phyloP scores from a whole-genome alignment of 2,329 filamentous ascomycete species.

The Fusarium sp. region DNA sequence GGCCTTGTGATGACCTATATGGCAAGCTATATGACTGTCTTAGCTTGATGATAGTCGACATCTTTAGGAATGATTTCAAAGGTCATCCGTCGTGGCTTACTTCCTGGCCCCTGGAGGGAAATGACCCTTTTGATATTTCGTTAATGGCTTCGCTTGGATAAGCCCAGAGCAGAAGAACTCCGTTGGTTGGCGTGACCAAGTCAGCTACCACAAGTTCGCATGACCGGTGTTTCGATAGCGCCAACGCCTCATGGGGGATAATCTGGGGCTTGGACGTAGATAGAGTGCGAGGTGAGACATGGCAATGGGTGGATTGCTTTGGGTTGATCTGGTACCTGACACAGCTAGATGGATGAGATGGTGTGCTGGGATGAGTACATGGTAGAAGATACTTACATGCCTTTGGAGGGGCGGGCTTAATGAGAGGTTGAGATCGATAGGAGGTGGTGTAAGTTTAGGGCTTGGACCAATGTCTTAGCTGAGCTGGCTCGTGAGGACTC shows the following conservation, averaged over 20 bases:
- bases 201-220: slow-evolving; percentile 30
- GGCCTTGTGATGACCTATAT: neutral
- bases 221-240: slow-evolving; percentile 23
- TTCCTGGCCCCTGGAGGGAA: slow-evolving; percentile 5
- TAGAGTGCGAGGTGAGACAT: slow-evolving; percentile 3
- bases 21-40: neutral
- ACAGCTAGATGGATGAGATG: slow-evolving; percentile 20
- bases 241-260: slow-evolving; percentile 7
- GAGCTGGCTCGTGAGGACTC: neutral
- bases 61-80: neutral
- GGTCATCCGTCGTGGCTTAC: slow-evolving; percentile 3
- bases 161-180: slow-evolving; percentile 3
- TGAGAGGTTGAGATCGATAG: slow-evolving; percentile 5
- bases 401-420: slow-evolving; percentile 7
- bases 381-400: slow-evolving; percentile 29
- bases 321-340: slow-evolving; percentile 18
- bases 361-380: slow-evolving; percentile 9
- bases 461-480: slow-evolving; percentile 16
- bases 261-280: slow-evolving; percentile 12
- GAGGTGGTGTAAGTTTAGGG: slow-evolving; percentile 28
- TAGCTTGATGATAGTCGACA: neutral
- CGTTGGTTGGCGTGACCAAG: slow-evolving; percentile 37
- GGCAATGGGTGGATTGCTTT: slow-evolving; percentile 7
- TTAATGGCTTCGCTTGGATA: slow-evolving; percentile 10
- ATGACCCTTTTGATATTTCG: slow-evolving; percentile 24